Conservation (phyloP, 805 yeast genomes). For the Kazachstania psychrophila region DNA sequence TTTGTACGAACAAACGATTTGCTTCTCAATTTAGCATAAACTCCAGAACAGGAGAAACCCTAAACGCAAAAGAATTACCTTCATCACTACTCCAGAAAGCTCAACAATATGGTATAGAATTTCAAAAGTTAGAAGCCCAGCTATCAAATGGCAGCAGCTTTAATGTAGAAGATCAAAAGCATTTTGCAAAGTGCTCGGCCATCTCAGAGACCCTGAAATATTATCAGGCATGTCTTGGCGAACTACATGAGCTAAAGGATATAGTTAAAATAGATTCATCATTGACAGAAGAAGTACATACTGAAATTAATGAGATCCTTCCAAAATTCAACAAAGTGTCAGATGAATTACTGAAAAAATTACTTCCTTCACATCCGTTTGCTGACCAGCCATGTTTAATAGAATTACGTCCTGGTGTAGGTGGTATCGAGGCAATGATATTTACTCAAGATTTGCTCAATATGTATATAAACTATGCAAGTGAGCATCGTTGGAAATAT, state of each 20-base stretch:
- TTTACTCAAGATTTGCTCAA: slow-evolving; percentile 71
- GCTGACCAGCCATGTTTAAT: slow-evolving; percentile 68
- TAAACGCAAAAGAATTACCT: slow-evolving; percentile 32
- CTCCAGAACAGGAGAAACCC: background rate
- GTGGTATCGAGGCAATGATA: slow-evolving; percentile 87
- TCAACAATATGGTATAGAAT: slow-evolving; percentile 33
- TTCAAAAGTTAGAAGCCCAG: slow-evolving; percentile 33
- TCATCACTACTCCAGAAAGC: slow-evolving; percentile 46
- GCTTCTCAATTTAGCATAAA: background rate
- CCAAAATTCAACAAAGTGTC: slow-evolving; percentile 40
- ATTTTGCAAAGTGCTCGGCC: slow-evolving; percentile 37
- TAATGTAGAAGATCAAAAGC: slow-evolving; percentile 41
- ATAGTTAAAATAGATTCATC: slow-evolving; percentile 26
- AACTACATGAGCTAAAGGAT: slow-evolving; percentile 28
- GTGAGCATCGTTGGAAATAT: slow-evolving; percentile 55
- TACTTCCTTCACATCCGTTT: slow-evolving; percentile 71
- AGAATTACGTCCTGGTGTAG: slow-evolving; percentile 91
- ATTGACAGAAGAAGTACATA: slow-evolving; percentile 49
- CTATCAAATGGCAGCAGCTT: slow-evolving; percentile 37
- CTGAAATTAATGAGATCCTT: slow-evolving; percentile 42
- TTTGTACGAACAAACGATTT: too few relatives aligned
- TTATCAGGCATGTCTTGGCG: slow-evolving; percentile 28
- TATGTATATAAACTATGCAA: slow-evolving; percentile 74
- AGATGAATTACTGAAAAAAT: slow-evolving; percentile 40
- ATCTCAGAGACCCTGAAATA: slow-evolving; percentile 36